These are phyloP conservation scores for Pseudonitzschia delicatissima DNA, from an alignment of 108 stramenopile genomes.

Conservation along the genomic window DNA sequence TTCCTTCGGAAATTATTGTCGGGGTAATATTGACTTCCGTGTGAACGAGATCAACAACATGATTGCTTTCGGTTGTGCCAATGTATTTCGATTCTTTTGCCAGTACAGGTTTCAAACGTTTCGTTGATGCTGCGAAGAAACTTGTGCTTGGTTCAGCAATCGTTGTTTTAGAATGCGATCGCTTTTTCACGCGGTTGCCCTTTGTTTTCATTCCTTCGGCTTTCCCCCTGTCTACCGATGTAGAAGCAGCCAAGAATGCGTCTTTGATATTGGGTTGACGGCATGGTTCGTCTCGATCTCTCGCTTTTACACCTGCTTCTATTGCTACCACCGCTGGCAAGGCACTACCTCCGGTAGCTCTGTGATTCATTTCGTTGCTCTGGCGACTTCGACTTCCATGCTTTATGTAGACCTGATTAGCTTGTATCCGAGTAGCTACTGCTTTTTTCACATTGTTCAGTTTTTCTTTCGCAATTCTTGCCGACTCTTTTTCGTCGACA, in stretches of 20 bases:
- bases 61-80: neutral
- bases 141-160: too few relatives aligned
- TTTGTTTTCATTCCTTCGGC: constrained; percentile 3
- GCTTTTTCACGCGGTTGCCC: too few relatives aligned
- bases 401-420: constrained; percentile 53
- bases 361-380: constrained; percentile 38
- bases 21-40: neutral
- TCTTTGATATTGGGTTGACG: constrained; percentile 7
- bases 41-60: neutral
- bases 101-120: too few relatives aligned
- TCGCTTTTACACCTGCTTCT: neutral
- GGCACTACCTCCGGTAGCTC: constrained; percentile 2
- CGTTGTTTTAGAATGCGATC: too few relatives aligned
- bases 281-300: neutral
- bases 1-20: neutral
- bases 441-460: constrained; percentile 52
- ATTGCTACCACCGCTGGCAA: constrained; percentile 29
- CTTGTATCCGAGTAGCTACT: constrained; percentile 42
- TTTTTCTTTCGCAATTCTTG: constrained; percentile 56
- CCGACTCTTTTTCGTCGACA: constrained; percentile 53
- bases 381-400: constrained; percentile 59
- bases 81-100: constrained; percentile 7
- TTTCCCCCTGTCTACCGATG: neutral
- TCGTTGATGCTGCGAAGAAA: too few relatives aligned
- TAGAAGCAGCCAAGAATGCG: constrained; percentile 2